A percentile compares a stretch with the other conserved stretches of the same genome.
Conservation (phyloP, 2,329 filamentous ascomycete species). For the Aspergillus aculeatinus region DNA sequence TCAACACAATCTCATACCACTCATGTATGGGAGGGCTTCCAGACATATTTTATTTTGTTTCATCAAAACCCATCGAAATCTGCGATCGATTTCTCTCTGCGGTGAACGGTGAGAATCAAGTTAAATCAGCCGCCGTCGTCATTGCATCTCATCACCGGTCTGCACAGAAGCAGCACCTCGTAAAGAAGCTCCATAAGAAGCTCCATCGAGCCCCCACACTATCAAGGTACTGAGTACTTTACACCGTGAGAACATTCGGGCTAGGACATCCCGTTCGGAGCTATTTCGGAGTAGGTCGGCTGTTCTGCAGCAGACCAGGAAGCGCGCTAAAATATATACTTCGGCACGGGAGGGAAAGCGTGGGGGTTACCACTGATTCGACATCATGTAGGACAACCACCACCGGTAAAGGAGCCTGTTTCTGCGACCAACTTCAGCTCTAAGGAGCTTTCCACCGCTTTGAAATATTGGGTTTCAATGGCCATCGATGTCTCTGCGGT, state of each 20-base stretch:
- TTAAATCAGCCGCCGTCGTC: not conserved
- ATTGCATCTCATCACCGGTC: not conserved
- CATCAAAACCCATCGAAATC: too few relatives aligned
- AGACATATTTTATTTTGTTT: too few relatives aligned
- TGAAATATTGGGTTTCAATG: too few relatives aligned
- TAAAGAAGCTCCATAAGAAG: not conserved
- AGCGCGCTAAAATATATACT: not conserved
- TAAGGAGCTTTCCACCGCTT: too few relatives aligned
- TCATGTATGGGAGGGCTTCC: too few relatives aligned
- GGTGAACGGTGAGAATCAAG: not conserved
- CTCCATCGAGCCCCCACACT: not conserved
- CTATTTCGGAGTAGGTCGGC: not conserved
- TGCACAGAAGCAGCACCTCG: not conserved
- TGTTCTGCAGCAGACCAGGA: not conserved
- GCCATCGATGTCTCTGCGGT: too few relatives aligned
- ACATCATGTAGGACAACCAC: too few relatives aligned
- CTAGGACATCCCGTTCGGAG: not conserved
- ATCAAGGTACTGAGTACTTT: not conserved
- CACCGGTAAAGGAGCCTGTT: too few relatives aligned
- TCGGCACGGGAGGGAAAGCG: not conserved
- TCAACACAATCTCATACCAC: too few relatives aligned
- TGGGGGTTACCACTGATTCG: not conserved
- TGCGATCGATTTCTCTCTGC: not conserved
- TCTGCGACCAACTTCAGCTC: too few relatives aligned
- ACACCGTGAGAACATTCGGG: not conserved